Evolutionary conservation across 2,329 filamentous ascomycete genomes (phyloP), one percentile per base, ranked within the genome.

Genomic region (Pyricularia pennisetigena): DNA sequence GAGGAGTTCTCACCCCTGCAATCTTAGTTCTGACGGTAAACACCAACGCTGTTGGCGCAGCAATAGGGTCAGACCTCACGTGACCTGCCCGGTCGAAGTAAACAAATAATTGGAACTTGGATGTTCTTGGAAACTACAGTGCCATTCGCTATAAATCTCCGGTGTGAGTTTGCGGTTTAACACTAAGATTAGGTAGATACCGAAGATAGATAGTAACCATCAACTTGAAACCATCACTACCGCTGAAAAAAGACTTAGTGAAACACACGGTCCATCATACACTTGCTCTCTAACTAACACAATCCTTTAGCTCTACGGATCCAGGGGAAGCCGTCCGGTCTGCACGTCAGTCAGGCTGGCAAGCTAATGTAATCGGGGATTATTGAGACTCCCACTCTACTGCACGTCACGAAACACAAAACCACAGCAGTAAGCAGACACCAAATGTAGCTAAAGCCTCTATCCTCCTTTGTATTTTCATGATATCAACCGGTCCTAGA

Each of bases 401-500:
- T n/a, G 10, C 32, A 35, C 14, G 32, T 49, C 41, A 49, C 41
- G 2, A 6, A n/a, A 20, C 41, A 49, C n/a, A 16, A 49, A 49
- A 49, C n/a, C 41, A 49, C 41, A 49, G 41, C 20, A n/a, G 41
- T 8, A 49, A 49, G 41, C 41, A 49, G 16, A n/a, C 16, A 49
- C 41, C 41, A 49, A 49, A 49, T n/a, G 29, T 35, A 68, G 68
- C 23, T 59, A 68, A 64, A 68, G 49, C 67, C 70, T 70, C 32
- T 70, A 71, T 64, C 32, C 30, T 49, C 54, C 32, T 67, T 69
- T 71, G 67, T 70, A 69, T 69, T 66, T 69, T 54, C 29, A 65
- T 49, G 6, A 28, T 64, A 29, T 57, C 32, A 62, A 65, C 41
- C 63, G 12, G 62, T n/a, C 41, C 41, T n/a, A 49, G 41, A 61